Evolutionary conservation across 495 filamentous ascomycete species (phyloP).

Genomic region (Bryoglossum gracile): DNA sequence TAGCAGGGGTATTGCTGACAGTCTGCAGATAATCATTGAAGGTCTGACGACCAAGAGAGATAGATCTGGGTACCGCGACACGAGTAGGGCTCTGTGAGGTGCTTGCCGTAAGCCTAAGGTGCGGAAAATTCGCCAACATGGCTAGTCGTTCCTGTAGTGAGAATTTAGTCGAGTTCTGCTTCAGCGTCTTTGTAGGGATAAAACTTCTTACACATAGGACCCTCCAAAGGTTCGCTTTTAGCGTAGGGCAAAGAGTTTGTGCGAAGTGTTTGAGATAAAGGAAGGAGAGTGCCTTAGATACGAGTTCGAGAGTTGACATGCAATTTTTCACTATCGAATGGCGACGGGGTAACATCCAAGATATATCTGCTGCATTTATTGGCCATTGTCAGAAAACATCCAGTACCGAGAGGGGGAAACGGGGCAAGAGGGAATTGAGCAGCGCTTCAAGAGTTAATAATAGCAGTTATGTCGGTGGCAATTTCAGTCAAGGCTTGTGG

Average conservation of each 20-base stretch:
- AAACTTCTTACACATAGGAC: conserved; percentile 9
- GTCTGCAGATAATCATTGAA: conserved; percentile 6
- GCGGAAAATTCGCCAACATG: conserved; percentile 7
- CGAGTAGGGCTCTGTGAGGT: conserved; percentile 10
- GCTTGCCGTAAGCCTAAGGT: conserved; percentile 15
- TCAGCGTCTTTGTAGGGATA: conserved; percentile 5
- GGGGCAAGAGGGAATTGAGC: not conserved
- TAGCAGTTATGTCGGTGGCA: conserved; percentile 2
- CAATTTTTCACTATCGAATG: too few relatives aligned
- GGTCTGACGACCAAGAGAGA: conserved; percentile 12
- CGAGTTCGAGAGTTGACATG: conserved; percentile 8
- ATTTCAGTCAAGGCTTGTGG: conserved; percentile 1
- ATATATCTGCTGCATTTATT: too few relatives aligned
- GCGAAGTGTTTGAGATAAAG: conserved; percentile 10
- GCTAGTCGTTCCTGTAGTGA: not conserved
- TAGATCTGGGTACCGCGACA: conserved; percentile 3
- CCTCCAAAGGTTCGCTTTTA: conserved; percentile 5
- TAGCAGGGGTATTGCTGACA: conserved; percentile 10
- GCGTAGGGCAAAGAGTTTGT: conserved; percentile 13
- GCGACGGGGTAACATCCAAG: too few relatives aligned
- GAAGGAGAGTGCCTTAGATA: conserved; percentile 1
- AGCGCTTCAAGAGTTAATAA: conserved; percentile 9
- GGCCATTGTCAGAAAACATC: conserved; percentile 2
- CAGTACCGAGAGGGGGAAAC: too few relatives aligned
- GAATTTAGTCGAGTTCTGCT: conserved; percentile 5